phyloP scores from a whole-genome alignment of 2,329 filamentous ascomycete genomes.

The Botrytis porri region DNA sequence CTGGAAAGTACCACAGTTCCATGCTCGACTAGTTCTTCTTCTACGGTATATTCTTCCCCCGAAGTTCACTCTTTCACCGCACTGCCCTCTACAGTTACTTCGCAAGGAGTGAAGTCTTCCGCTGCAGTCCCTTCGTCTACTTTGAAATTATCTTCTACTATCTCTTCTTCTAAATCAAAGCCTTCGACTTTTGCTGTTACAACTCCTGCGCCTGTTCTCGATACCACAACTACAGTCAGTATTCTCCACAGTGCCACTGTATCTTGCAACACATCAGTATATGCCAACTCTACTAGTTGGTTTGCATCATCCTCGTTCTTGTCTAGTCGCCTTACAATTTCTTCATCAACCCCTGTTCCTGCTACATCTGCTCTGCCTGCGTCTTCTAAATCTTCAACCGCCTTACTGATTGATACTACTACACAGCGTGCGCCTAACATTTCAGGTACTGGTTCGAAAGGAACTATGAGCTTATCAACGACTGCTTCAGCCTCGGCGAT shows the following conservation, averaged over 20 bases:
- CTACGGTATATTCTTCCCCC: background rate
- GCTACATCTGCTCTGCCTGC: background rate
- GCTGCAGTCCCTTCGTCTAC: background rate
- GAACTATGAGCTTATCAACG: background rate
- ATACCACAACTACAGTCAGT: background rate
- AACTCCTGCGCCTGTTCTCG: background rate
- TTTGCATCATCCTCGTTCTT: background rate
- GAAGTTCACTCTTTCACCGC: background rate
- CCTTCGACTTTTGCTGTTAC: background rate
- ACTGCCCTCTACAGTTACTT: background rate
- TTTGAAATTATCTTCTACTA: background rate
- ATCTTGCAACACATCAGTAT: conserved; percentile 2
- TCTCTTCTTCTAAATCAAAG: background rate
- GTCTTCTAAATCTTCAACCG: background rate
- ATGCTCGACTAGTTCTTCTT: conserved; percentile 5
- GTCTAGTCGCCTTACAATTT: conserved; percentile 3
- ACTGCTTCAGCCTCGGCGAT: background rate
- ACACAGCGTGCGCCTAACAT: background rate
- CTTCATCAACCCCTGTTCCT: background rate
- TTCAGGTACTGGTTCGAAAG: background rate
- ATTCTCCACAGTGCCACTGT: conserved; percentile 8
- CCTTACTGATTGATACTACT: conserved; percentile 15
- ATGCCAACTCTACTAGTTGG: conserved; percentile 1
- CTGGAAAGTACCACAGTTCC: background rate
- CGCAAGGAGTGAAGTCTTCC: background rate